Base-by-base conservation (phyloP, 441 rosid species). In the Brassica hybrid region DNA sequence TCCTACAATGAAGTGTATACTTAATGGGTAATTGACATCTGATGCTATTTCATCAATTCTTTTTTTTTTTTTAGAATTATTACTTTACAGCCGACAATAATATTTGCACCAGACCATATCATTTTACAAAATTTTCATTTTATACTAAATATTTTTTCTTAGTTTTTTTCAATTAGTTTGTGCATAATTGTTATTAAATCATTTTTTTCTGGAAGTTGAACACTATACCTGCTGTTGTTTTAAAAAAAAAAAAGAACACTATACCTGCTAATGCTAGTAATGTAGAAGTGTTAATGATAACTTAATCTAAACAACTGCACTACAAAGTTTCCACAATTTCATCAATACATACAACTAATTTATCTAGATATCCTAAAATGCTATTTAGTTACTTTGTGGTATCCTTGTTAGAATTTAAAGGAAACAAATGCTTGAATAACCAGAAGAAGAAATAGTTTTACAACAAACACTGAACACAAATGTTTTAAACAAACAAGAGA, bases 341-440 rank as follows among this genome's bases (percentile, higher is more conserved):
- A 45, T 45, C 6, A 48, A n/a, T 48, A 48, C 5, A 48, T 48
- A 7, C 16, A 48, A 13, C 54, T n/a, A 48, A 48, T 48, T 13
- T 48, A 48, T 48, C 16, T 48, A 48, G 54, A 48, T 48, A 48
- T 48, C 54, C 54, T 48, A 48, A 48, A 48, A 48, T 48, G 54
- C 17, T 48, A 9, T 19, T 36, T 19, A 57, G 10, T 19, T 58
- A 19, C 30, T 4, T 58, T 58, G 63, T 11, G 1, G 19, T 7
- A 12, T 10, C 2, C 13, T 18, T 1, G 7, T 17, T 11, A 64
- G 12, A 65, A 41, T 14, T 41, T 41, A 11, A 32, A 65, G 3
- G n/a, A 36, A 36, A 69, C 43, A 38, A 25, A 16, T 48, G 56
- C 23, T 19, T 48, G 4, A 5, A 5, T n/a, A 45, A 10, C 38